These are phyloP conservation scores for Phycomyces nitens DNA, from an alignment of 192 early-diverging fungal species.

Conservation along the genomic window DNA sequence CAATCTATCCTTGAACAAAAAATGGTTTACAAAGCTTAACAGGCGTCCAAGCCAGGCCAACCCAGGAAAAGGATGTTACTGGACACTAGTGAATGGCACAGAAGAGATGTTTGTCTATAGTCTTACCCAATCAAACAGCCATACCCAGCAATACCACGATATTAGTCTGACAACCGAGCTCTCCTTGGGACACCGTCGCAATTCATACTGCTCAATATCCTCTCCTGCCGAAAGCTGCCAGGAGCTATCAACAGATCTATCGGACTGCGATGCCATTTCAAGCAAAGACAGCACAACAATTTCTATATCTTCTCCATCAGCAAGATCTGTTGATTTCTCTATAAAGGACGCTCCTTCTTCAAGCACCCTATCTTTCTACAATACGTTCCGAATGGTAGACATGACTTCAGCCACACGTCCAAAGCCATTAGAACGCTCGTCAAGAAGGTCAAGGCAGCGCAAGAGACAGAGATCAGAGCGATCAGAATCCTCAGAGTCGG, in stretches of 20 bases:
- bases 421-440: background rate
- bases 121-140: conserved; percentile 18
- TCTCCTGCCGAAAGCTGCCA: too few species aligned
- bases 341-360: background rate
- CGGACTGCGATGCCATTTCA: background rate
- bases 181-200: conserved; percentile 7
- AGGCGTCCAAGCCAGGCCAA: conserved; percentile 54
- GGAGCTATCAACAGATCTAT: too few species aligned
- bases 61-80: conserved; percentile 69
- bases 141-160: conserved; percentile 20
- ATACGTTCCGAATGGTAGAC: conserved; percentile 19
- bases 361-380: conserved; percentile 8
- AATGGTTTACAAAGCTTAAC: conserved; percentile 70
- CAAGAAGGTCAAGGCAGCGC: background rate
- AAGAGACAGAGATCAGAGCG: background rate
- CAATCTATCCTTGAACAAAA: conserved; percentile 82
- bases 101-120: conserved; percentile 33
- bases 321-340: background rate
- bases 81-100: conserved; percentile 45
- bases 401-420: conserved; percentile 6
- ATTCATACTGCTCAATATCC: background rate
- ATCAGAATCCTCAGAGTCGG: conserved; percentile 5
- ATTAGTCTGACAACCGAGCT: conserved; percentile 23
- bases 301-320: background rate
- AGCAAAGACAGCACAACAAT: background rate